A percentile compares a stretch with the other conserved stretches of the same genome.
phyloP scores from a whole-genome alignment of 306 rosid species.

The Sicyos edulis region DNA sequence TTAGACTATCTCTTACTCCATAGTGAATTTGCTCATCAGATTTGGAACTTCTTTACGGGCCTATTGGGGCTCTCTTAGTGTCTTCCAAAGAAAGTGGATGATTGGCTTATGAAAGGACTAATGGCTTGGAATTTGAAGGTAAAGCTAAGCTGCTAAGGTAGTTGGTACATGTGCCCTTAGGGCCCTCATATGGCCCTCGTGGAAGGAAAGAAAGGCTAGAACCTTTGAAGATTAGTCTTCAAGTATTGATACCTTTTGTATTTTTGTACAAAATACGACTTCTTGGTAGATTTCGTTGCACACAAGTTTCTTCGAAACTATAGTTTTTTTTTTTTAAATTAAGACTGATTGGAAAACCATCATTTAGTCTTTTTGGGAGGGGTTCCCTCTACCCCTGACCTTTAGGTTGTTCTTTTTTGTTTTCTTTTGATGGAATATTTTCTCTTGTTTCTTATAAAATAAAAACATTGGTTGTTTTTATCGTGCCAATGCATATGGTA shows the following conservation, averaged over 20 bases:
- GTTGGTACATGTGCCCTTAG: background rate
- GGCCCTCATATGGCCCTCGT: background rate
- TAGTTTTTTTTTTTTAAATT: background rate
- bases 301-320: too few relatives aligned
- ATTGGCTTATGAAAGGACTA: background rate
- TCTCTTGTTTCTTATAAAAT: background rate
- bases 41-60: too few relatives aligned
- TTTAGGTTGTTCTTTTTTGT: background rate
- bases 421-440: background rate
- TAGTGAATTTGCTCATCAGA: too few relatives aligned
- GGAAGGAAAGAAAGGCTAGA: background rate
- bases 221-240: background rate
- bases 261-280: background rate
- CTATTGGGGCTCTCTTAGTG: too few relatives aligned
- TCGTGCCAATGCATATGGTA: background rate
- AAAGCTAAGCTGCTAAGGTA: background rate
- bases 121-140: background rate
- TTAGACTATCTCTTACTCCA: too few relatives aligned
- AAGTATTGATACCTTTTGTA: background rate
- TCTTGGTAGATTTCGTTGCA: background rate
- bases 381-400: background rate
- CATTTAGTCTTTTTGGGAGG: background rate
- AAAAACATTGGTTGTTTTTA: background rate
- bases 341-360: background rate
- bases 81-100: background rate